Evolutionary conservation across 75 land plant species (phyloP).

Genomic region (Ceratopteris richardii): DNA sequence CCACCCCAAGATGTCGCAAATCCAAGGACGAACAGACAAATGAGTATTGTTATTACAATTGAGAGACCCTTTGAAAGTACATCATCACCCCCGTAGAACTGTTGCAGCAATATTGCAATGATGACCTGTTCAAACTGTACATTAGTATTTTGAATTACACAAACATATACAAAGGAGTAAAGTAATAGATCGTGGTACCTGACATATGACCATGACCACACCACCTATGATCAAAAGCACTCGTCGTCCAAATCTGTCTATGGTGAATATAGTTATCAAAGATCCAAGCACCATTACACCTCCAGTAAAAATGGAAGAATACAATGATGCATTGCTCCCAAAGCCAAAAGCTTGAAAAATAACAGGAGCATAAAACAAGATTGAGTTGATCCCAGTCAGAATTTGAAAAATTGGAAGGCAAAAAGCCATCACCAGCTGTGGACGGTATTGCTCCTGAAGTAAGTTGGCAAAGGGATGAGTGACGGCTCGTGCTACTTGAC

Average conservation of each 20-base stretch:
- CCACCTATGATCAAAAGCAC: slow-evolving; percentile 69
- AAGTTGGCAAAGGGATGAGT: slow-evolving; percentile 70
- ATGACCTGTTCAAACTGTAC: slow-evolving; percentile 25
- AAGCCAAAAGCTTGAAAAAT: slow-evolving; percentile 75
- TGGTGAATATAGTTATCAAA: slow-evolving; percentile 45
- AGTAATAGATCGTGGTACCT: slow-evolving; percentile 24
- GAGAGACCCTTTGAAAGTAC: slow-evolving; percentile 34
- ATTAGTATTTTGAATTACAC: not conserved
- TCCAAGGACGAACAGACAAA: slow-evolving; percentile 51
- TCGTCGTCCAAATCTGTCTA: slow-evolving; percentile 67
- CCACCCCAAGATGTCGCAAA: slow-evolving; percentile 96
- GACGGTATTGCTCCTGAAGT: slow-evolving; percentile 51
- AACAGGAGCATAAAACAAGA: slow-evolving; percentile 89
- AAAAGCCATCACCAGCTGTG: slow-evolving; percentile 74
- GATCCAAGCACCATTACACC: slow-evolving; percentile 49
- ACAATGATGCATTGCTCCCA: slow-evolving; percentile 54
- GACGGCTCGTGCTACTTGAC: slow-evolving; percentile 46
- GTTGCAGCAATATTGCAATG: slow-evolving; percentile 41
- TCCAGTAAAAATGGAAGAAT: slow-evolving; percentile 53
- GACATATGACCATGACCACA: slow-evolving; percentile 53
- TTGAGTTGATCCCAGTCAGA: slow-evolving; percentile 78
- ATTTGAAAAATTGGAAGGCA: slow-evolving; percentile 79
- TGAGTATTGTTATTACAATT: slow-evolving; percentile 39
- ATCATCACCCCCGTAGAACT: slow-evolving; percentile 40
- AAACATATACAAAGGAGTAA: too few relatives aligned